Percentiles rank a stretch among this genome's conserved stretches.
phyloP scores from a whole-genome alignment of 108 stramenopile genomes.

The Asterionellopsis glacialis region DNA sequence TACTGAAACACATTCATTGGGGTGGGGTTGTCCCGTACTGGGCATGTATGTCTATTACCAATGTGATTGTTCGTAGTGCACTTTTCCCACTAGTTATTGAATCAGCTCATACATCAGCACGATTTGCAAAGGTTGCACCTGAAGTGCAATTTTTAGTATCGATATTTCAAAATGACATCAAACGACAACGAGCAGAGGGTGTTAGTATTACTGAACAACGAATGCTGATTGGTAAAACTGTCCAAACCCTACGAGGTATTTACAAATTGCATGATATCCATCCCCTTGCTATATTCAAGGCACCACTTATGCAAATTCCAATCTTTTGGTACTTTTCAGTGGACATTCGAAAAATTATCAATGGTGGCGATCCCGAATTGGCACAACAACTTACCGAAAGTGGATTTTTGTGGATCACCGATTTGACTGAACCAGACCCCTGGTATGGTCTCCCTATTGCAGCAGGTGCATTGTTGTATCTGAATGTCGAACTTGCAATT shows the following conservation, averaged over 20 bases:
- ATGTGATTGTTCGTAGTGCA: conserved; percentile 47
- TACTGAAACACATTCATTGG: conserved; percentile 54
- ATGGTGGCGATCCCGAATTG: conserved; percentile 70
- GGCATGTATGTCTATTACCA: conserved; percentile 73
- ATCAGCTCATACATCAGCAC: conserved; percentile 54
- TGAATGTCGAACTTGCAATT: conserved; percentile 77
- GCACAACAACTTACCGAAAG: conserved; percentile 72
- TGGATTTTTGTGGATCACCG: conserved; percentile 64
- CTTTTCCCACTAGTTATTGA: conserved; percentile 70
- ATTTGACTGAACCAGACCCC: conserved; percentile 87
- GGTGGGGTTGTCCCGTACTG: conserved; percentile 61
- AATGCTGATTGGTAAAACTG: conserved; percentile 39
- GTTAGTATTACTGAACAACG: conserved; percentile 25
- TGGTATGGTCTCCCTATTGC: conserved; percentile 80
- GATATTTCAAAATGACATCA: conserved; percentile 62
- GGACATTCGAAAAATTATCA: conserved; percentile 77
- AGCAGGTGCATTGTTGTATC: conserved; percentile 63
- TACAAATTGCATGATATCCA: conserved; percentile 70
- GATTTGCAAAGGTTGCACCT: conserved; percentile 74
- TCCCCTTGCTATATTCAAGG: conserved; percentile 66
- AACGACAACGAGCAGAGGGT: conserved; percentile 39
- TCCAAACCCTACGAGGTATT: conserved; percentile 43
- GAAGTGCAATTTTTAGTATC: conserved; percentile 76
- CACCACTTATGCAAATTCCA: conserved; percentile 76
- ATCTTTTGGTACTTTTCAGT: conserved; percentile 74